These are phyloP conservation scores for Clarireedia homoeocarpa DNA, from an alignment of 2,329 filamentous ascomycete genomes.

Conservation along the genomic window DNA sequence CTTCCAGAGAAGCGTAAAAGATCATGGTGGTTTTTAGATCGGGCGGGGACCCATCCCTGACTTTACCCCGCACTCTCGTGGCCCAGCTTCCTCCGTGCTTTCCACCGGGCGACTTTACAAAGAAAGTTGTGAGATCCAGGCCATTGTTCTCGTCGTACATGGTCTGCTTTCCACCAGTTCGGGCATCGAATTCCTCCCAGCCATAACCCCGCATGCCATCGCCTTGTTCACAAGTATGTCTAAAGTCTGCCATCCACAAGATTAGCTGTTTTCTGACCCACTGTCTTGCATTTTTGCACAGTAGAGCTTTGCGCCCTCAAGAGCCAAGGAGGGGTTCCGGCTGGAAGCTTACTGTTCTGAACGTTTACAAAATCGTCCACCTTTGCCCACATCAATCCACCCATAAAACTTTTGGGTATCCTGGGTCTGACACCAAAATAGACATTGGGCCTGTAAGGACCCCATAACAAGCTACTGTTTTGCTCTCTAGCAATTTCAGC, in stretches of 20 bases:
- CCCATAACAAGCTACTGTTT: slow-evolving; percentile 90
- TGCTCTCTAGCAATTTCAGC: slow-evolving; percentile 35
- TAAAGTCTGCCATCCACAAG: slow-evolving; percentile 53
- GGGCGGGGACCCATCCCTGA: slow-evolving; percentile 58
- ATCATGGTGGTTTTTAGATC: slow-evolving; percentile 69
- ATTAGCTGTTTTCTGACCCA: slow-evolving; percentile 11
- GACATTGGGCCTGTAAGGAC: slow-evolving; percentile 85
- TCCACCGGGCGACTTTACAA: slow-evolving; percentile 87
- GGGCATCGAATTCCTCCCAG: slow-evolving; percentile 94
- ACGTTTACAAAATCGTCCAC: slow-evolving; percentile 71
- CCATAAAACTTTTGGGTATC: slow-evolving; percentile 70
- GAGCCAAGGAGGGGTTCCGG: no score
- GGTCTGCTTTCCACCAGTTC: slow-evolving; percentile 78
- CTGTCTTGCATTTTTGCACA: neutral
- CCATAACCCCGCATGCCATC: slow-evolving; percentile 93
- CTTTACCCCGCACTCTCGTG: slow-evolving; percentile 74
- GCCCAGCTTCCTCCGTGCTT: slow-evolving; percentile 86
- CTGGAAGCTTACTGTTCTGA: slow-evolving; percentile 57
- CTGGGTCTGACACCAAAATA: slow-evolving; percentile 88
- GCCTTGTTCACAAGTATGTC: slow-evolving; percentile 93
- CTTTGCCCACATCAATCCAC: slow-evolving; percentile 82
- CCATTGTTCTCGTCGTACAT: slow-evolving; percentile 86
- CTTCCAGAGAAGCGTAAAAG: slow-evolving; percentile 79
- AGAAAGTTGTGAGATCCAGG: slow-evolving; percentile 85
- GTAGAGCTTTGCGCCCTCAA: neutral